Base-by-base conservation (phyloP, 1,284 basidiomycete genomes). In the Pyrrhoderma lamaoense region DNA sequence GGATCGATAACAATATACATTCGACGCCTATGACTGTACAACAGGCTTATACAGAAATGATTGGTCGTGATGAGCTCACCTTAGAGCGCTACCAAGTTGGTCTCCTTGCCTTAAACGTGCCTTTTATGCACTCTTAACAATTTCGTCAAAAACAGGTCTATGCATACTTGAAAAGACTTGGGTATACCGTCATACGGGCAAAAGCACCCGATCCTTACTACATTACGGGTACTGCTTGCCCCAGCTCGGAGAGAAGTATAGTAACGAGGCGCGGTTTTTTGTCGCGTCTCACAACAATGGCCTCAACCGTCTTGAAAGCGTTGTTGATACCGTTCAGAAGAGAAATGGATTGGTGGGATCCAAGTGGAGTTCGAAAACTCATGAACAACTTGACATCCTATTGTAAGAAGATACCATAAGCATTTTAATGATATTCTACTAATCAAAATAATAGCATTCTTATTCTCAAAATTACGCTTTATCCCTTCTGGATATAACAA, bases 131-230 rank as follows among this genome's bases (percentile, higher is more conserved):
- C 23, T 21, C 36, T 38, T 9, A 21, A 42, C 22, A 25, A 25
- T 8, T 48, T 9, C n/a, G 27, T 23, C 8, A 22, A 22, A 23
- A 35, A 2, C 47, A 95, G 93, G 89, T 95, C 14, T 98, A 90
- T 62, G 80, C 94, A 0, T 94, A 95, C 64, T 74, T 98, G 21
- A 92, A 88, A 62, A 81, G 95, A 8, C 71, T 98, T 22, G 95
- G 95, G 8, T 99, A 96, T 67, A 79, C 85, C 2, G 82, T 98
- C 4, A 90, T 83, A 44, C 77, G 94, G 18, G 72, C 86, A 1
- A 69, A 73, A 3, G 74, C 84, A 8, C 86, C 84, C 3, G 75
- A 73, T 4, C 56, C 72, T 0, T 73, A 73, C 35, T 87, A 89
- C 58, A 83, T 83, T 2, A 58, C 62, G 7, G 72, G 82, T 36